Conservation (phyloP, 176 grass and related monocot species). For the Hsuehochloa calcarea region DNA sequence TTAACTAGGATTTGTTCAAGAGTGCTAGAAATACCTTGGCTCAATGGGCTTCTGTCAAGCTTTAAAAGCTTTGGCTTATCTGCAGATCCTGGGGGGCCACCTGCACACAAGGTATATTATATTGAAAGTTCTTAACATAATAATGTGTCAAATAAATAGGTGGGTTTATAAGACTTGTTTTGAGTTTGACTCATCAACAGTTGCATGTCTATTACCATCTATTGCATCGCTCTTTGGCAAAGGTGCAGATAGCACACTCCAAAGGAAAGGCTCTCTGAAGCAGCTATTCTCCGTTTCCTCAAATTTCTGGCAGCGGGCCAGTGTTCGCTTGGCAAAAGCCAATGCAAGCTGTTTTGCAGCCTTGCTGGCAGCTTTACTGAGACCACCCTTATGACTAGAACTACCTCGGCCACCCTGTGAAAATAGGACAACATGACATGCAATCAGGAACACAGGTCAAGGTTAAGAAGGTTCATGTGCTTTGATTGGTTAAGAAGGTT, state of each 20-base stretch:
- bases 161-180: neutral
- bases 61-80: conserved; percentile 44
- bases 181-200: neutral
- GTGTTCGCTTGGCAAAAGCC: conserved; percentile 58
- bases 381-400: conserved; percentile 69
- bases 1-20: conserved; percentile 35
- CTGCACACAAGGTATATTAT: conserved; percentile 23
- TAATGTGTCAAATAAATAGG: neutral
- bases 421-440: conserved; percentile 18
- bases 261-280: conserved; percentile 60
- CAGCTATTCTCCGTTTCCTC: conserved; percentile 57
- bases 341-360: conserved; percentile 57
- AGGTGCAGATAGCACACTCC: conserved; percentile 46
- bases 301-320: conserved; percentile 55
- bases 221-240: conserved; percentile 38
- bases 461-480: neutral
- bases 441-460: neutral
- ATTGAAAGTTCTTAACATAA: neutral
- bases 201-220: conserved; percentile 42
- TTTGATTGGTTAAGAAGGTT: neutral
- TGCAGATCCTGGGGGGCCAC: conserved; percentile 27
- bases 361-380: conserved; percentile 50
- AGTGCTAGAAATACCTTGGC: conserved; percentile 39
- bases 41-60: conserved; percentile 52
- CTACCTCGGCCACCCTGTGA: conserved; percentile 63